A percentile compares a stretch with the other conserved stretches of the same genome.
Evolutionary conservation across 2,329 filamentous ascomycete species (phyloP).

Genomic region (Erysiphe pisi): DNA sequence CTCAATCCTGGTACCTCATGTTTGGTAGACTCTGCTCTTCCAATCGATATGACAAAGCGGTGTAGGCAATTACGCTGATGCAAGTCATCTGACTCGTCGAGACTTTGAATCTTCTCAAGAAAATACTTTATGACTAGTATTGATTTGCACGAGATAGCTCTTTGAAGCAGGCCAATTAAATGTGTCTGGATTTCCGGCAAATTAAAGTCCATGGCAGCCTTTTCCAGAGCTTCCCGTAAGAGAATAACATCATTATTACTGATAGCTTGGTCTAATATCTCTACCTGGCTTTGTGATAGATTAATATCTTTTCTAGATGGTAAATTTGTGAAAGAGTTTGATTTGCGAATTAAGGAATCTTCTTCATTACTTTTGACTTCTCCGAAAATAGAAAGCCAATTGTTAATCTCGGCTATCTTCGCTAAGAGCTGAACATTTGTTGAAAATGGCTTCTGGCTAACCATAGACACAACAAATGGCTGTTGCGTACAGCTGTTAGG

Average conservation of each 20-base stretch:
- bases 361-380: conserved; percentile 71
- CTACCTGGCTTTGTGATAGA: conserved; percentile 56
- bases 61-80: conserved; percentile 92
- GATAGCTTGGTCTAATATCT: conserved; percentile 61
- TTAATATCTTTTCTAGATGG: conserved; percentile 65
- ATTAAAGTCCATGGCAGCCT: conserved; percentile 46
- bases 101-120: conserved; percentile 54
- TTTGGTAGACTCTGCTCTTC: conserved; percentile 52
- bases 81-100: conserved; percentile 84
- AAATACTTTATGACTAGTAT: conserved; percentile 61
- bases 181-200: conserved; percentile 51
- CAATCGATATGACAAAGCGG: conserved; percentile 82
- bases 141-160: conserved; percentile 60
- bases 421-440: conserved; percentile 53
- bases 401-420: conserved; percentile 63
- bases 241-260: conserved; percentile 53
- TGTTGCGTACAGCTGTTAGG: conserved; percentile 64
- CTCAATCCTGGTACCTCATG: conserved; percentile 38
- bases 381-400: conserved; percentile 74
- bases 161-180: conserved; percentile 69
- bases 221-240: conserved; percentile 48
- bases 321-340: conserved; percentile 60
- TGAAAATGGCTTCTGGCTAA: conserved; percentile 78
- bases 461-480: conserved; percentile 78
- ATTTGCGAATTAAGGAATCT: conserved; percentile 56